Conservation (phyloP, 2,329 filamentous ascomycete genomes). For the Westerdykella sp. region DNA sequence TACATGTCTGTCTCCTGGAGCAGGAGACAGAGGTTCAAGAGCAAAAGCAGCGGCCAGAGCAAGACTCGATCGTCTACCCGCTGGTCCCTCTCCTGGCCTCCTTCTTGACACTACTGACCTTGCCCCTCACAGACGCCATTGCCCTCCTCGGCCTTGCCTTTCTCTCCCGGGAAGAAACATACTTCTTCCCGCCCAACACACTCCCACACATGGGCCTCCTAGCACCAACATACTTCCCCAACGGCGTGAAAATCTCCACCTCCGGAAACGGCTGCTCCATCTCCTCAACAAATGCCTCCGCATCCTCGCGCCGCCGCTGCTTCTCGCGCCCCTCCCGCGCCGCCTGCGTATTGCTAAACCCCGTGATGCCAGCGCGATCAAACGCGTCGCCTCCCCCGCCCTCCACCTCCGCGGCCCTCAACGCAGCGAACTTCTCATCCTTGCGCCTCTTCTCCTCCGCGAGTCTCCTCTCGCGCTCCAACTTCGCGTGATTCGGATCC, state of each 20-base stretch:
- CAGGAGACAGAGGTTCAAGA: too few species aligned
- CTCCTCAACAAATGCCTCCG: constrained; percentile 6
- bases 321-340: constrained; percentile 44
- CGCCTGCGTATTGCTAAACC: background rate
- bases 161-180: constrained; percentile 44
- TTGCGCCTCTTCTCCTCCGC: constrained; percentile 10
- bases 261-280: constrained; percentile 50
- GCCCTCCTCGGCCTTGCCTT: constrained; percentile 58
- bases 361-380: constrained; percentile 6
- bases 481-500: constrained; percentile 28
- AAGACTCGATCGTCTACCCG: background rate
- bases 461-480: constrained; percentile 9
- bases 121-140: constrained; percentile 51
- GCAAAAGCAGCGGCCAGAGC: too few species aligned
- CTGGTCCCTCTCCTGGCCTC: constrained; percentile 1
- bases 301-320: constrained; percentile 59
- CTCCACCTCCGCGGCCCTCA: background rate
- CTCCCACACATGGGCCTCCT: constrained; percentile 67
- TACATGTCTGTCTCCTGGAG: too few species aligned
- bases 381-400: constrained; percentile 5
- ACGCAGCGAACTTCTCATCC: constrained; percentile 16
- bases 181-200: constrained; percentile 52
- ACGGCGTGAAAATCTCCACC: constrained; percentile 78
- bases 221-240: constrained; percentile 69
- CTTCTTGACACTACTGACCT: background rate